phyloP scores from a whole-genome alignment of 805 yeast species.

The Candida golubevii region DNA sequence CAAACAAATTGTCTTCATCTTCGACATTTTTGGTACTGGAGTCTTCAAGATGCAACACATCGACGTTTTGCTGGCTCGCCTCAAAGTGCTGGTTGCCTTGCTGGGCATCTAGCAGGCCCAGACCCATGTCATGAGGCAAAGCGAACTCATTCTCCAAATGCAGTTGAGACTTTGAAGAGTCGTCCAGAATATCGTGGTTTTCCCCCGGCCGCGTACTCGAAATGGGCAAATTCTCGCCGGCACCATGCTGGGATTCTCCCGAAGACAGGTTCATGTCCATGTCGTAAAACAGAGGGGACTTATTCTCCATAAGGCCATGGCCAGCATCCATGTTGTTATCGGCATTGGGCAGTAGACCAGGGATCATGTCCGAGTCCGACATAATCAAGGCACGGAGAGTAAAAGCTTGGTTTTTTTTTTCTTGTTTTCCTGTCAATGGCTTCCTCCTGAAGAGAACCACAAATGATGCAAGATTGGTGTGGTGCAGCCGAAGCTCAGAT shows the following conservation, averaged over 20 bases:
- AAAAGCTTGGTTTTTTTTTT: no score
- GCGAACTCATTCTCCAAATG: not conserved
- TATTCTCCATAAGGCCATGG: not conserved
- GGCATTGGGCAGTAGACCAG: constrained; percentile 13
- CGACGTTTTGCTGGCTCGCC: no score
- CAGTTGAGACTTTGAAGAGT: not conserved
- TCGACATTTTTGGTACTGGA: not conserved
- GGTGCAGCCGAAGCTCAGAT: not conserved
- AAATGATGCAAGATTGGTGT: no score
- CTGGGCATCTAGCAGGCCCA: not conserved
- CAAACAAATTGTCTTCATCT: constrained; percentile 4
- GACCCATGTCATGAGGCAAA: not conserved
- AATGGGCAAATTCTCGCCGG: not conserved
- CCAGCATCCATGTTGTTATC: constrained; percentile 6
- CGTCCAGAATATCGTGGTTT: not conserved
- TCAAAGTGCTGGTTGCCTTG: not conserved
- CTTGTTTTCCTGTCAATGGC: no score
- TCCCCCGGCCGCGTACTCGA: not conserved
- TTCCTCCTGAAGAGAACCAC: no score
- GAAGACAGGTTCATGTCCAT: constrained; percentile 11
- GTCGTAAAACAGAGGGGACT: constrained; percentile 9
- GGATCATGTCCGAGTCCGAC: constrained; percentile 16
- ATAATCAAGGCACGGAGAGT: not conserved
- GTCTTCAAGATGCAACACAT: no score
- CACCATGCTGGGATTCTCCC: not conserved